Conservation (phyloP, 2,329 filamentous ascomycete species). For the Aspergillus hortae region DNA sequence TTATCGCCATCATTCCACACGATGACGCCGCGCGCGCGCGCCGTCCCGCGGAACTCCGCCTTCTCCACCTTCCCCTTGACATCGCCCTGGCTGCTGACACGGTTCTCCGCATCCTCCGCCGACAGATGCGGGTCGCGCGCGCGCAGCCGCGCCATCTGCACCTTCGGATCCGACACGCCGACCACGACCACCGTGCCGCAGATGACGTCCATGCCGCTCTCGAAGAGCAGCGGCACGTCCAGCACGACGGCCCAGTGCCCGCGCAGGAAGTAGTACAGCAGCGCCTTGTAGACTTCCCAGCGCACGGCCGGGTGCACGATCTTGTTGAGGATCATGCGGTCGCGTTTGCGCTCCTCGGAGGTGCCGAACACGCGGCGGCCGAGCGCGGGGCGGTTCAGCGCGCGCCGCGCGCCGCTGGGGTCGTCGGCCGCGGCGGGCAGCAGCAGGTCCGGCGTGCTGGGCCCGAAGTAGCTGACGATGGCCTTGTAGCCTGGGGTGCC, state of each 20-base stretch:
- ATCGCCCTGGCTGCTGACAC: constrained; percentile 82
- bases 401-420: constrained; percentile 35
- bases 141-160: constrained; percentile 77
- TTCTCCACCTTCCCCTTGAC: constrained; percentile 77
- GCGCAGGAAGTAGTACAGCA: constrained; percentile 68
- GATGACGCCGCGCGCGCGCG: constrained; percentile 64
- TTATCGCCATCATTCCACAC: constrained; percentile 85
- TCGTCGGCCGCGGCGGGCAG: constrained; percentile 51
- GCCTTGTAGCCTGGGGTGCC: constrained; percentile 78
- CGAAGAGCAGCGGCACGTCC: constrained; percentile 89
- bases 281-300: constrained; percentile 70
- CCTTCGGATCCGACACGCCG: constrained; percentile 70
- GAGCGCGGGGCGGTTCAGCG: constrained; percentile 80
- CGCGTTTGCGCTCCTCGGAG: constrained; percentile 63
- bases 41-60: constrained; percentile 59
- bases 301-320: constrained; percentile 93
- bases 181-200: constrained; percentile 87
- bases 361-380: constrained; percentile 84
- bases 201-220: constrained; percentile 78
- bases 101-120: constrained; percentile 80
- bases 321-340: constrained; percentile 74
- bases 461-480: constrained; percentile 76
- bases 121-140: constrained; percentile 73
- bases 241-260: constrained; percentile 88
- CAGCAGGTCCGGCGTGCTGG: constrained; percentile 81